phyloP scores from a whole-genome alignment of 192 early-diverging fungal genomes.

The Coemansia sp. region DNA sequence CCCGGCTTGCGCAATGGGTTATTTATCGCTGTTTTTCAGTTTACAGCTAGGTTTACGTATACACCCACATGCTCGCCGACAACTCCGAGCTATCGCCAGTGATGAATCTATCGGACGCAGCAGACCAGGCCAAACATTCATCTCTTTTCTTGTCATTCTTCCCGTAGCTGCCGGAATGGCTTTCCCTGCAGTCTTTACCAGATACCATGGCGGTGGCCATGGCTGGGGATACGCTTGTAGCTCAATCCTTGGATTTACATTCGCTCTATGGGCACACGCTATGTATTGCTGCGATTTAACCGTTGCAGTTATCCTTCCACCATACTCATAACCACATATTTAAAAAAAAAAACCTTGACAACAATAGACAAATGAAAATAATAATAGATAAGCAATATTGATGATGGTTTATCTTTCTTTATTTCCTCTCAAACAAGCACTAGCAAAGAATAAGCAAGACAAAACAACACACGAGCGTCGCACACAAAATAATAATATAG shows the following conservation, averaged over 20 bases:
- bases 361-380: too few species aligned
- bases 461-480: too few species aligned
- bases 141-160: slow-evolving; percentile 30
- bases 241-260: slow-evolving; percentile 16
- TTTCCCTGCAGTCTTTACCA: slow-evolving; percentile 25
- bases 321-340: too few species aligned
- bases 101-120: slow-evolving; percentile 1
- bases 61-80: slow-evolving; percentile 30
- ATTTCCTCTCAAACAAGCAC: neutral
- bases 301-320: slow-evolving; percentile 11
- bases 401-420: neutral
- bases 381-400: neutral
- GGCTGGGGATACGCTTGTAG: slow-evolving; percentile 38
- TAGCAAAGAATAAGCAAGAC: too few species aligned
- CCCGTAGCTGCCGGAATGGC: slow-evolving; percentile 36
- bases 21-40: slow-evolving; percentile 42
- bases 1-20: slow-evolving; percentile 17
- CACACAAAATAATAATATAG: too few species aligned
- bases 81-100: slow-evolving; percentile 10
- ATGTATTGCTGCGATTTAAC: slow-evolving; percentile 35
- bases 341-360: too few species aligned
- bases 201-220: slow-evolving; percentile 30
- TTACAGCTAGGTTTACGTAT: slow-evolving; percentile 30
- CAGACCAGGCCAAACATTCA: slow-evolving; percentile 31
- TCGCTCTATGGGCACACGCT: slow-evolving; percentile 36